These are phyloP conservation scores for Rhododendron molle DNA, from an alignment of 148 eudicot species.

Conservation along the genomic window DNA sequence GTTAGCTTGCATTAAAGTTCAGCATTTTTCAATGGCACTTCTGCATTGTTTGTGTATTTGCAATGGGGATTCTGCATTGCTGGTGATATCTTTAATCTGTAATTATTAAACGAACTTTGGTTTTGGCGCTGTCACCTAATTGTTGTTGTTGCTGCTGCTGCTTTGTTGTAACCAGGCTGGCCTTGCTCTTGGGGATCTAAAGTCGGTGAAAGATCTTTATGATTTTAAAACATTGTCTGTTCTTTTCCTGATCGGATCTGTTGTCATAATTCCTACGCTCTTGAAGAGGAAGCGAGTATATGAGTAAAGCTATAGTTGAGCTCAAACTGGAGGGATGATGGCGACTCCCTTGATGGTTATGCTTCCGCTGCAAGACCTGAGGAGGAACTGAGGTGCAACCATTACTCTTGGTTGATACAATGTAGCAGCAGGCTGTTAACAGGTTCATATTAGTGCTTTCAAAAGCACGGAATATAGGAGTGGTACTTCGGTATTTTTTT, in stretches of 20 bases:
- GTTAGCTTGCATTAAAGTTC: not conserved
- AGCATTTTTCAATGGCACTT: not conserved
- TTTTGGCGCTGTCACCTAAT: not conserved
- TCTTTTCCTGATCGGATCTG: conserved; percentile 81
- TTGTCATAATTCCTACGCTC: conserved; percentile 67
- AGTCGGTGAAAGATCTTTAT: conserved; percentile 93
- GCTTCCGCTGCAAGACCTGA: not conserved
- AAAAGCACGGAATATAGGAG: not conserved
- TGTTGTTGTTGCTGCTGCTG: not conserved
- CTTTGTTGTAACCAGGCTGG: conserved; percentile 65
- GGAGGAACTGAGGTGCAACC: not conserved
- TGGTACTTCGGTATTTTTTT: not conserved
- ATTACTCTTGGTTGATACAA: not conserved
- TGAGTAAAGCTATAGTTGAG: conserved; percentile 35
- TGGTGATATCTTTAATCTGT: not conserved
- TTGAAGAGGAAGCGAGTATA: conserved; percentile 90
- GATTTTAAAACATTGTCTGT: conserved; percentile 84
- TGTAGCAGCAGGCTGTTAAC: not conserved
- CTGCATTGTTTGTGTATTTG: not conserved
- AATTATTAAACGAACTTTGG: not conserved
- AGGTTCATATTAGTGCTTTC: not conserved
- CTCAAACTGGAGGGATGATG: not conserved
- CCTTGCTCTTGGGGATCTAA: conserved; percentile 96
- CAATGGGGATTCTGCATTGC: not conserved
- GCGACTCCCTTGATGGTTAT: not conserved